Evolutionary conservation across 2,329 filamentous ascomycete genomes (phyloP).

Genomic region (Setomelanomma holmii): DNA sequence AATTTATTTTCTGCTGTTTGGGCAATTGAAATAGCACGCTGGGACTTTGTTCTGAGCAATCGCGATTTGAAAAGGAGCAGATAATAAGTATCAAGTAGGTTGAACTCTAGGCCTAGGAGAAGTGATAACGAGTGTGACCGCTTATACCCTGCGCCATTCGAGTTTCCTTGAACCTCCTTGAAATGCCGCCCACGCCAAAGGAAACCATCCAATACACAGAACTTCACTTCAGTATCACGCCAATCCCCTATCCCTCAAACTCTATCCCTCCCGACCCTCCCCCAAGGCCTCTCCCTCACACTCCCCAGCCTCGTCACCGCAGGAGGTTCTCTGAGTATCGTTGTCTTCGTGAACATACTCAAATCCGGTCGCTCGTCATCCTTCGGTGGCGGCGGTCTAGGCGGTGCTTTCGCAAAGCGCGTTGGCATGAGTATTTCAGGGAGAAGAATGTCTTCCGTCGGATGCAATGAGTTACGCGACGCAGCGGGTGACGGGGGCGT

Average conservation of each 20-base stretch:
- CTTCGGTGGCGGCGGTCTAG: slow-evolving; percentile 27
- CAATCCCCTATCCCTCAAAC: slow-evolving; percentile 1
- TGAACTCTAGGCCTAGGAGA: too few relatives aligned
- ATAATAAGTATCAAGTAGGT: too few relatives aligned
- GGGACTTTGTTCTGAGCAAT: too few relatives aligned
- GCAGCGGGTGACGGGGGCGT: slow-evolving; percentile 10
- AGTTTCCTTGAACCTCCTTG: too few relatives aligned
- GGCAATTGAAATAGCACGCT: too few relatives aligned
- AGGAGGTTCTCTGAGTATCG: slow-evolving; percentile 10
- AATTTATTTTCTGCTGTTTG: too few relatives aligned
- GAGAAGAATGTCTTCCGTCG: slow-evolving; percentile 10
- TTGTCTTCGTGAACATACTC: slow-evolving; percentile 23
- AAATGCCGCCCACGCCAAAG: too few relatives aligned
- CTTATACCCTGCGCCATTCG: background rate
- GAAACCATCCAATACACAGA: too few relatives aligned
- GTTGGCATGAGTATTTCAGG: slow-evolving; percentile 17
- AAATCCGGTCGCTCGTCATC: slow-evolving; percentile 30
- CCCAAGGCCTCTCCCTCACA: background rate
- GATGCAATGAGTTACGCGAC: slow-evolving; percentile 1
- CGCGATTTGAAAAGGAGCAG: too few relatives aligned
- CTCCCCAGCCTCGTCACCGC: slow-evolving; percentile 13
- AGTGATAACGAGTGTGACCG: background rate
- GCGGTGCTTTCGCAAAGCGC: slow-evolving; percentile 14
- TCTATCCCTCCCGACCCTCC: background rate
- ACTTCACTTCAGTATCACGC: too few relatives aligned